Percentiles rank a stretch among this genome's conserved stretches.
Evolutionary conservation across 1,139 yeast species (phyloP).

Genomic region (Hanseniaspora sp.): DNA sequence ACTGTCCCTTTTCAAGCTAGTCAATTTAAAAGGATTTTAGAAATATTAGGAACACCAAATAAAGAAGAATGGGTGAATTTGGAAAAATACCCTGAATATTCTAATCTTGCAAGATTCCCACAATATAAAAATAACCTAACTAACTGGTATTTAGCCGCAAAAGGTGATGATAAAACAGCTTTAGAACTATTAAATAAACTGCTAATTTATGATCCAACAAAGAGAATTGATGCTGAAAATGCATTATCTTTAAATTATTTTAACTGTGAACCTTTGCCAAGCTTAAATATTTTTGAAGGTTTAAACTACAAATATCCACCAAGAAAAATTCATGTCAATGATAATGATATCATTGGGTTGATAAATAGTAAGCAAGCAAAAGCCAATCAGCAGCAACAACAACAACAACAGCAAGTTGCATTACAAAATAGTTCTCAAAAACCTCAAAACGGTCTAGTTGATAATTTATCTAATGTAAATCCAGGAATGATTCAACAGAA

Average conservation of each 20-base stretch:
- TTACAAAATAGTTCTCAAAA: neutral
- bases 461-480: neutral
- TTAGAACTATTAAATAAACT: slow-evolving; percentile 52
- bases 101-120: slow-evolving; percentile 38
- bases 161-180: slow-evolving; percentile 61
- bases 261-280: slow-evolving; percentile 46
- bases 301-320: slow-evolving; percentile 54
- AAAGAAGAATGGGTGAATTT: slow-evolving; percentile 66
- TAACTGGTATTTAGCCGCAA: slow-evolving; percentile 77
- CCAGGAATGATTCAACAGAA: slow-evolving; percentile 9
- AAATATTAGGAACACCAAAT: slow-evolving; percentile 81
- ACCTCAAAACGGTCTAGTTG: neutral
- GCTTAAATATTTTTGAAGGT: slow-evolving; percentile 60
- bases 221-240: slow-evolving; percentile 61
- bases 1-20: slow-evolving; percentile 88
- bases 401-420: neutral
- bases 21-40: slow-evolving; percentile 81
- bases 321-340: slow-evolving; percentile 67
- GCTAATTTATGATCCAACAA: slow-evolving; percentile 74
- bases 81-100: slow-evolving; percentile 73
- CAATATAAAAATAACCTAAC: slow-evolving; percentile 56
- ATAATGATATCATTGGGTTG: slow-evolving; percentile 44
- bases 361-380: slow-evolving; percentile 21
- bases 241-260: slow-evolving; percentile 73
- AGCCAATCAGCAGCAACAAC: neutral